Evolutionary conservation across 768 basidiomycete genomes (phyloP), one percentile per base, ranked within the genome.

Genomic region (Boletus rubescentipes): DNA sequence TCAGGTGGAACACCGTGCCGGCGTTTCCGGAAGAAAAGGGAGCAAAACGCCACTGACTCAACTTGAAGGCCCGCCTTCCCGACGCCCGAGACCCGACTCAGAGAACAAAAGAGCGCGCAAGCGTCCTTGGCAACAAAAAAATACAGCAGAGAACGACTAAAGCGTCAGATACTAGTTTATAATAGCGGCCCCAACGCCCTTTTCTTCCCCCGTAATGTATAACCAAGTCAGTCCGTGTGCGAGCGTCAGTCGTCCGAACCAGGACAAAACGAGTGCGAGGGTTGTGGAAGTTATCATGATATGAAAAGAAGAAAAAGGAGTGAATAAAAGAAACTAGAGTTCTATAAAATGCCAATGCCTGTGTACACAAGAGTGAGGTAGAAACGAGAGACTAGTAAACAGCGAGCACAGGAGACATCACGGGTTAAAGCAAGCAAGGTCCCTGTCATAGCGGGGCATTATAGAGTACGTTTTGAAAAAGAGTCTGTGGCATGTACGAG

Each of bases 361-460:
- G 29, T 39, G 18, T 49, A 49, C 37, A 30, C 20, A n/a, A 18
- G 50, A 41, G 31, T 36, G 21, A 34, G 47, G 53, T 31, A 36
- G 15, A 50, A 67, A 49, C 29, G 61, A 62, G 54, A 38, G 54
- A 18, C 49, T 46, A 47, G 55, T 44, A 48, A 55, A 55, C 58
- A 57, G 41, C 32, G 20, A 54, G 49, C 45, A 53, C 49, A 60
- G 32, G 41, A 36, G 26, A 42, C 11, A 12, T 21, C 51, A 42
- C n/a, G 31, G 26, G 46, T 8, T 37, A 37, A 37, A n/a, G 35
- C 15, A 14, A 23, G 21, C 45, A 23, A 23, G 29, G 41, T 37
- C 45, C 54, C 36, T 46, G 54, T 68, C 67, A 44, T 66, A 44
- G 56, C 39, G 45, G 45, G n/a, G 48, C 55, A 62, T 65, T 31